Percentiles rank a stretch among this genome's conserved stretches.
Evolutionary conservation across 352 stramenopile genomes (phyloP).

Genomic region (Thalassiosira mediterranea): DNA sequence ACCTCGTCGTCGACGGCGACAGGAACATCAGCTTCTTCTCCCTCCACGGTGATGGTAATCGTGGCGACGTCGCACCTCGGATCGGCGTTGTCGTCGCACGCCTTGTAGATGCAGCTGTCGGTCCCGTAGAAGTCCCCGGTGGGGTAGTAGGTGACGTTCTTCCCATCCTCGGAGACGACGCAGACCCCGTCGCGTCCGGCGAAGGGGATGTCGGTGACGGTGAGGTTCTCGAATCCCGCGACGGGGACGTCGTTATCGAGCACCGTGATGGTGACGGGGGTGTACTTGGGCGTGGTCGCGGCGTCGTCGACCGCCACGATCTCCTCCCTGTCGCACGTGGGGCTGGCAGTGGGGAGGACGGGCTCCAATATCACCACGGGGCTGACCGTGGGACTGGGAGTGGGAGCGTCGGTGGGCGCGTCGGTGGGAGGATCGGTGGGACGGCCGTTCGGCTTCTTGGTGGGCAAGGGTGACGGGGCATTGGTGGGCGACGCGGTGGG

Average conservation of each 20-base stretch:
- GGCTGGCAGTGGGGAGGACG: not conserved
- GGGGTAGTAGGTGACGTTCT: slow-evolving; percentile 26
- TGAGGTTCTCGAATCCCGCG: not conserved
- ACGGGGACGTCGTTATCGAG: slow-evolving; percentile 23
- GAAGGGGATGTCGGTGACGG: slow-evolving; percentile 16
- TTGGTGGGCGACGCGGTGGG: too few species aligned
- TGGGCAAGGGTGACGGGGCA: too few species aligned
- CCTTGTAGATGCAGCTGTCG: slow-evolving; percentile 34
- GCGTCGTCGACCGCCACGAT: slow-evolving; percentile 29
- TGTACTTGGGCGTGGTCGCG: slow-evolving; percentile 19
- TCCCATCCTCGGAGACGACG: slow-evolving; percentile 6
- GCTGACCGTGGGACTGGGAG: not conserved
- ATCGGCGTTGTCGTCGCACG: slow-evolving; percentile 14
- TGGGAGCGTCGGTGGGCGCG: not conserved
- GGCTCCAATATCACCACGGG: not conserved
- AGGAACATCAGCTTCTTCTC: not conserved
- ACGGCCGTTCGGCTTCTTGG: too few species aligned
- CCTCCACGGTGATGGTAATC: slow-evolving; percentile 12
- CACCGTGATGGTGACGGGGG: slow-evolving; percentile 8
- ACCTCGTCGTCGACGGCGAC: slow-evolving; percentile 22
- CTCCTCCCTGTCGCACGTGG: slow-evolving; percentile 11
- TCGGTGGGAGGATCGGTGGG: too few species aligned
- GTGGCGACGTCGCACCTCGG: slow-evolving; percentile 38
- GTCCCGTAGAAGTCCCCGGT: slow-evolving; percentile 16
- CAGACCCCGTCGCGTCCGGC: slow-evolving; percentile 9